Base-by-base conservation (phyloP, 768 basidiomycete species). In the Tephrocybe sp. region DNA sequence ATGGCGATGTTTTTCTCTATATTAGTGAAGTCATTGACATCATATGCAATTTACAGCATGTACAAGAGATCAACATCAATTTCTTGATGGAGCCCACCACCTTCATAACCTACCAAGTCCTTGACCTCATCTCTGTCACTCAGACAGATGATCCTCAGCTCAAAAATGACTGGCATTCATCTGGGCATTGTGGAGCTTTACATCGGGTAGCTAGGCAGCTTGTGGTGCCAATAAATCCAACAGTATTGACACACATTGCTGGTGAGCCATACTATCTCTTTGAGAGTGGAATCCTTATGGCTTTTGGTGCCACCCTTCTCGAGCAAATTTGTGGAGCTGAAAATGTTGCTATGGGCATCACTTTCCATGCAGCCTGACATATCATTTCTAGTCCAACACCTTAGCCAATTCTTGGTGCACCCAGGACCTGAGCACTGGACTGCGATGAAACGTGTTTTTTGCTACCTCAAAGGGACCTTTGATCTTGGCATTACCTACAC, bases 1-100 rank as follows among this genome's bases (percentile, higher is more conserved):
- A 12, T 6, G 26, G 23, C 14, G 6, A 39, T 16, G 10, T 39
- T 14, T 48, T 48, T 32, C 10, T 39, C 35, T 48, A 38, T 26
- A 39, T 48, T 30, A 38, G 36, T 13, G 30, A 48, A 19, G 47
- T 48, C 23, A 48, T 48, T 13, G 17, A 48, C 36, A 48, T 48
- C 11, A 48, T 22, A 8, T 48, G 23, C 14, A 22, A 39, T 9
- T 35, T 14, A 10, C 23, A 48, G 30, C 47, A 39, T 30, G 12
- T 48, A 2, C 12, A 48, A 5, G 1, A 38, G 9, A 17, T 48
- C 16, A 31, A n/a, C n/a, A 7, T 39, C 5, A 5, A 48, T 17
- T 48, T 35, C 26, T 36, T 48, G 7, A 20, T 14, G 1, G n/a
- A 48, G 19, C 26, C 36, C 1, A 26, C 26, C 1, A 6, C n/a